Base-by-base conservation (phyloP, 2,329 filamentous ascomycete species). In the Trichoderma sp. region DNA sequence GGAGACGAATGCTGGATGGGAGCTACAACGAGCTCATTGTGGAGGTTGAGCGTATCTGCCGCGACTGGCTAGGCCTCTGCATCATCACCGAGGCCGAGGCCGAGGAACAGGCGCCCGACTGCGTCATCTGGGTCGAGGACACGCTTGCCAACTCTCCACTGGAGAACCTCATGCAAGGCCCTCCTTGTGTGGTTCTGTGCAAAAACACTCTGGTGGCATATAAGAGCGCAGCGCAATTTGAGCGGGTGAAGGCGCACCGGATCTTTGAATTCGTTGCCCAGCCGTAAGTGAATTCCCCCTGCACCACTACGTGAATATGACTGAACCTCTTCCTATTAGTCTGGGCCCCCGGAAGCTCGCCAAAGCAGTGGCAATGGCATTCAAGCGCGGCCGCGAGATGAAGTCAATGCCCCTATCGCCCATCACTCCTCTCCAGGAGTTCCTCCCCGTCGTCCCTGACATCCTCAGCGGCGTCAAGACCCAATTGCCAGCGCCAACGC, bases 251-350 rank as follows among this genome's bases (percentile, higher is more conserved):
- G 50, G 67, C 68, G 9, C 57, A 59, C 35, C 70, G 73, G 9
- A 68, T 79, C 12, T 74, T 79, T 9, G 79, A 80, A 63, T 80
- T 78, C 52, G 74, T 80, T 29, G 78, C 78, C 3, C 79, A 79
- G 57, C 79, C 80, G 76, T 78, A 69, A 71, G 78, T 69, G 3
- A 17, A 42, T 19, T 19, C 7, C 19, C 15, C 8, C 13, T 9
- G 9, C 25, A 54, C 27, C 29, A 45, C 1, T 19, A 35, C 54
- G 15, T 4, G 3, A 15, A n/a, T 2, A 25, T n/a, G 10, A 22
- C 4, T 9, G 17, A 12, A 12, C 22, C 32, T 34, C 15, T 53
- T 12, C 12, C 9, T 7, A 17, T 8, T 6, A 80, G 78, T 3
- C 71, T 78, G 5, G 79, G 78, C 0, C 78, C 79, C 10, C 77